Evolutionary conservation across 176 grass and related monocot species (phyloP), one percentile per base, ranked within the genome.

Genomic region (Musa beccarii): DNA sequence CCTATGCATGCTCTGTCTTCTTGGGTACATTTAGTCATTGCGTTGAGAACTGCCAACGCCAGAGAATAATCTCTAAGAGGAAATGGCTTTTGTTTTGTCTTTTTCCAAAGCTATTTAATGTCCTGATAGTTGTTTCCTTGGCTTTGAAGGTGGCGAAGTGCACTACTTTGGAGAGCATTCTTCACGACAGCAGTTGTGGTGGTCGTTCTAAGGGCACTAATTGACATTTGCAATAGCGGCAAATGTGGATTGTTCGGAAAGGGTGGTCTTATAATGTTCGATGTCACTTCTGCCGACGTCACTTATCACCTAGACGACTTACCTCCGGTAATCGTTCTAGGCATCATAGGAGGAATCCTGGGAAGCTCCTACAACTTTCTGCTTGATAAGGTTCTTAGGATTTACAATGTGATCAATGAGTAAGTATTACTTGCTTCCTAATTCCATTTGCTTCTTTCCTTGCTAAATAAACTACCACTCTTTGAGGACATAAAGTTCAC

Each of bases 181-280:
- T 98, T 98, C 23, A 98, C 94, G 53, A 87, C 94, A 76, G 90
- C 94, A 76, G 81, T 98, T 26, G 90, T 93, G 10, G 88, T 79
- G 67, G 94, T 98, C 81, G 63, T 93, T 1, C 90, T 93, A 52
- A 85, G 94, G 75, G 90, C 79, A 63, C 87, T 98, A 52, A 98
- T 93, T 78, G 88, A 98, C 25, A 64, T 93, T 15, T 98, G 94
- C 72, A 90, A 81, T 63, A 91, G 82, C 59, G 94, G 75, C 49
- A 93, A 80, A 51, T 98, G 94, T 82, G 94, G 94, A 5, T 87
- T 98, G 68, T 98, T 98, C 72, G 94, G 94, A 20, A 85, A 89
- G 88, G 94, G 94, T 24, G 94, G 94, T 4, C 94, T 98, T 73
- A 98, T 98, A 84, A 98, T 98, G 94, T 98, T 83, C 84, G 88